These are phyloP conservation scores for Amanita pallidorosea DNA, from an alignment of 768 basidiomycete genomes.

Conservation along the genomic window DNA sequence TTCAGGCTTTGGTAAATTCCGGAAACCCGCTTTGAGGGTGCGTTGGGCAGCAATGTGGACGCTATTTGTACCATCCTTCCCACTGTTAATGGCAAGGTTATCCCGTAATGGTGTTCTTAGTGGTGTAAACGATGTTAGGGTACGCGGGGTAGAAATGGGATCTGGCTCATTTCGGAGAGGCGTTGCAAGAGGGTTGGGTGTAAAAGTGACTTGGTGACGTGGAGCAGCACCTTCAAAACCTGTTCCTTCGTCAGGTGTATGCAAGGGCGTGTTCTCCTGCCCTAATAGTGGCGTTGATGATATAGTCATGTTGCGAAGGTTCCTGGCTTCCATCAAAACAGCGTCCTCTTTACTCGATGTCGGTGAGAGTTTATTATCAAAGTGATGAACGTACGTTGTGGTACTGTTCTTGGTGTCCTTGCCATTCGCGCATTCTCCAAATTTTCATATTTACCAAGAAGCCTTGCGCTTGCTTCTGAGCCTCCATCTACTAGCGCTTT, in stretches of 20 bases:
- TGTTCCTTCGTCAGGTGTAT: conserved; percentile 61
- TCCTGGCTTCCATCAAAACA: conserved; percentile 89
- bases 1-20: conserved; percentile 80
- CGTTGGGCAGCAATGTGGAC: conserved; percentile 57
- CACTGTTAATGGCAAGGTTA: conserved; percentile 82
- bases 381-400: conserved; percentile 62
- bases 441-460: conserved; percentile 89
- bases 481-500: conserved; percentile 77
- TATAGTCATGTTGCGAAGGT: conserved; percentile 88
- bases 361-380: background rate
- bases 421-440: conserved; percentile 85
- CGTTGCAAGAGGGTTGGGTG: conserved; percentile 93
- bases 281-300: conserved; percentile 92
- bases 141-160: conserved; percentile 34
- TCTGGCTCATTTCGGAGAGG: conserved; percentile 42
- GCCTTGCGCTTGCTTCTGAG: conserved; percentile 72
- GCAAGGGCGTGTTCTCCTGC: conserved; percentile 95
- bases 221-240: conserved; percentile 96
- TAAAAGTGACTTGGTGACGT: conserved; percentile 81
- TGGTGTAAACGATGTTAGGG: conserved; percentile 57
- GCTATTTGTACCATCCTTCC: background rate
- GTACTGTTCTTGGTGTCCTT: conserved; percentile 88
- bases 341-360: conserved; percentile 64
- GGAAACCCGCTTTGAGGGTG: conserved; percentile 73
- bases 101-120: conserved; percentile 94